Base-by-base conservation (phyloP, 768 basidiomycete species). In the Lactarius sp. region DNA sequence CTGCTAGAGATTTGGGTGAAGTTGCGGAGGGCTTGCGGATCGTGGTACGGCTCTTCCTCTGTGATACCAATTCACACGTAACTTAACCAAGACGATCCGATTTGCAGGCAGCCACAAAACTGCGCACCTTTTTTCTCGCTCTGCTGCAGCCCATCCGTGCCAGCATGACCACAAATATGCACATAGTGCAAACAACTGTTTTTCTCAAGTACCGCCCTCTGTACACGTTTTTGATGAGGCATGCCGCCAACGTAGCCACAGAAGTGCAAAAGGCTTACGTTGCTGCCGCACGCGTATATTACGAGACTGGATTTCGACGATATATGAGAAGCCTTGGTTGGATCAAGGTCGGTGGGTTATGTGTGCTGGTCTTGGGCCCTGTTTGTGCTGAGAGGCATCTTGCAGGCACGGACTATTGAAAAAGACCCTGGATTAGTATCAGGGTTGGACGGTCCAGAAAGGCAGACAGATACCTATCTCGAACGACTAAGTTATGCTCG, bases 271-370 rank as follows among this genome's bases (percentile, higher is more conserved):
- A 92, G 56, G 87, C 91, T 3, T 99, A 99, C 73, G 77, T 89
- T 34, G 83, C 83, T 39, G 84, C 90, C 33, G 88, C 91, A 14
- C 85, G 94, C 46, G 82, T 91, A 22, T 99, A 97, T 73, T 98
- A 94, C 64, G 97, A 99, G 76, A 98, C 97, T 22, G 92, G 89
- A 0, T 95, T 98, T 73, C 79, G 97, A 65, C 78, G 97, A 49
- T 99, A 98, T 73, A 81, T 86, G 27, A 80, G 97, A 51, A 88
- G 87, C 71, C 77, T 99, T 52, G 83, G 85, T 41, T 85, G 80
- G 75, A 81, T 98, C 56, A 91, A 89, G 80, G 90, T 90, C 50
- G 54, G 76, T 49, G 18, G 31, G 46, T 33, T 33, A 50, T n/a
- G 16, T 33, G 33, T 59, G 2, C 49, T 22, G 6, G 22, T 5